A percentile compares a stretch with the other conserved stretches of the same genome.
phyloP scores from a whole-genome alignment of 2,329 filamentous ascomycete species.

The Aspergillus proliferans region DNA sequence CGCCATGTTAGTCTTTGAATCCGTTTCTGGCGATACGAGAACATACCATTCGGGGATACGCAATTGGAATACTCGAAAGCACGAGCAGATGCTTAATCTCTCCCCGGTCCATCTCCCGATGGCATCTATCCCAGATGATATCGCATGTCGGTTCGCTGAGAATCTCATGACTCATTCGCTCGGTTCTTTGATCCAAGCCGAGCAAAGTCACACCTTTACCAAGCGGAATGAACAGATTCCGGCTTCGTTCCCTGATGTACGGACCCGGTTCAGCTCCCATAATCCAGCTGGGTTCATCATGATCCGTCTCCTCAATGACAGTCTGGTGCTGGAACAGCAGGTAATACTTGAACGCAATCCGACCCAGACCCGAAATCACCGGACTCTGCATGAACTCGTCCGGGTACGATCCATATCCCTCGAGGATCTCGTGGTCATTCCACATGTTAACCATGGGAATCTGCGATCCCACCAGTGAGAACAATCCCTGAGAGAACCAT shows the following conservation, averaged over 20 bases:
- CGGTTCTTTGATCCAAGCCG: slow-evolving; percentile 84
- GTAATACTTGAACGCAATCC: slow-evolving; percentile 96
- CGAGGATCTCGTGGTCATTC: slow-evolving; percentile 89
- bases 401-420: slow-evolving; percentile 89
- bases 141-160: slow-evolving; percentile 76
- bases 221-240: slow-evolving; percentile 78
- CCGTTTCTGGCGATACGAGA: slow-evolving; percentile 6
- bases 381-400: slow-evolving; percentile 85
- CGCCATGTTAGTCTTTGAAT: slow-evolving; percentile 31
- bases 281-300: slow-evolving; percentile 85
- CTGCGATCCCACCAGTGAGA: slow-evolving; percentile 84
- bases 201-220: slow-evolving; percentile 75
- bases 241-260: slow-evolving; percentile 80
- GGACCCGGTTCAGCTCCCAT: slow-evolving; percentile 74
- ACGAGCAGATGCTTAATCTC: slow-evolving; percentile 87
- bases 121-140: slow-evolving; percentile 76
- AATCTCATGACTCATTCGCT: slow-evolving; percentile 77
- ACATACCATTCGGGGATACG: slow-evolving; percentile 70
- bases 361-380: slow-evolving; percentile 83
- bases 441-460: slow-evolving; percentile 99
- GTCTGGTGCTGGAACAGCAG: slow-evolving; percentile 98
- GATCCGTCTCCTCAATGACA: slow-evolving; percentile 69
- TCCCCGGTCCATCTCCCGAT: slow-evolving; percentile 73
- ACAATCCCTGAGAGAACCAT: slow-evolving; percentile 96
- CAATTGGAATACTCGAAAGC: slow-evolving; percentile 74